These are phyloP conservation scores for Delphinella strobiligena DNA, from an alignment of 2,329 filamentous ascomycete genomes.

Conservation along the genomic window DNA sequence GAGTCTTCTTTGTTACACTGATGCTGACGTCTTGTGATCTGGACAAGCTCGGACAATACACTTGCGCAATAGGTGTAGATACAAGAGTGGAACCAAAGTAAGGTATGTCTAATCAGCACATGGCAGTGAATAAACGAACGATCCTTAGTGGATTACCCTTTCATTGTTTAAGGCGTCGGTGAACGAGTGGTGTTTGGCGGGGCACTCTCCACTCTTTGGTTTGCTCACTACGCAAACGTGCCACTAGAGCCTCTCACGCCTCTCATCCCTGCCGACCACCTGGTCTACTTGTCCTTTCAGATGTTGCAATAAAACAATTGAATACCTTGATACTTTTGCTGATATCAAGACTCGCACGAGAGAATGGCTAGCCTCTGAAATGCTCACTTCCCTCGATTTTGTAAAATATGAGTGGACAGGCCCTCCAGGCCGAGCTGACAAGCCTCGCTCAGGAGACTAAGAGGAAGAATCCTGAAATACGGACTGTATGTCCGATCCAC, in stretches of 20 bases:
- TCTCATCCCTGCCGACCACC: too few species aligned
- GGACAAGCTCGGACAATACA: neutral
- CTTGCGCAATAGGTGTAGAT: neutral
- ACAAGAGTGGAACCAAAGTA: too few species aligned
- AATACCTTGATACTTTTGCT: neutral
- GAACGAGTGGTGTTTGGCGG: neutral
- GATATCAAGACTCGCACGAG: neutral
- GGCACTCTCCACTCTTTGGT: neutral
- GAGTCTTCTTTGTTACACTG: too few species aligned
- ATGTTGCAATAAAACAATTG: too few species aligned
- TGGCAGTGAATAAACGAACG: too few species aligned
- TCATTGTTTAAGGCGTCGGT: neutral
- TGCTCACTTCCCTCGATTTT: neutral
- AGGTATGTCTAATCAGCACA: too few species aligned
- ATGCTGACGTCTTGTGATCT: neutral
- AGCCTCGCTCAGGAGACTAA: conserved; percentile 94
- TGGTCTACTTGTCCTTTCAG: too few species aligned
- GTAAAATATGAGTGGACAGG: conserved; percentile 68
- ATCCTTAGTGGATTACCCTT: too few species aligned
- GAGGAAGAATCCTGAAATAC: conserved; percentile 80
- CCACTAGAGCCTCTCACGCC: too few species aligned
- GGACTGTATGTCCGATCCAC: conserved; percentile 46
- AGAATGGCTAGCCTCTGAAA: neutral
- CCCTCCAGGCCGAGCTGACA: conserved; percentile 75
- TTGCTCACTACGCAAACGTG: neutral